A percentile compares a stretch with the other conserved stretches of the same genome.
Evolutionary conservation across 768 basidiomycete species (phyloP).

Genomic region (Leucosporidium creatinivorum): DNA sequence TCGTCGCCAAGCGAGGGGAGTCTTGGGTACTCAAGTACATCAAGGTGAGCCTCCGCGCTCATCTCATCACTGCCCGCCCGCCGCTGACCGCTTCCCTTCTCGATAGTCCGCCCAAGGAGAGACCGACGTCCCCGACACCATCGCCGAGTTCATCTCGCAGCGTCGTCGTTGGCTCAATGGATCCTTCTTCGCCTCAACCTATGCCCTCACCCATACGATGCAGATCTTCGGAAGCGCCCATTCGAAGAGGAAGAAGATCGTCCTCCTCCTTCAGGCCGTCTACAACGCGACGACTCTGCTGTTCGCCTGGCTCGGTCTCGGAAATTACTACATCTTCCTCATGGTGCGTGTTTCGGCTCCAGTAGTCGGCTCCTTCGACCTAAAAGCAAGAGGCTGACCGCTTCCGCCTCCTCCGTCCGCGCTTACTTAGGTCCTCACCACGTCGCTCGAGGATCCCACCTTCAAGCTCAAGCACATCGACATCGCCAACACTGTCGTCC

Average conservation of each 20-base stretch:
- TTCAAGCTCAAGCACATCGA: slow-evolving; percentile 46
- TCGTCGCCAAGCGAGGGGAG: slow-evolving; percentile 81
- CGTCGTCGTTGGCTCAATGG: slow-evolving; percentile 54
- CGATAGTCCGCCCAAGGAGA: slow-evolving; percentile 69
- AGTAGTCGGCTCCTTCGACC: too few species aligned
- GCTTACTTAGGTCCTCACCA: slow-evolving; percentile 57
- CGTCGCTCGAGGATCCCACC: slow-evolving; percentile 67
- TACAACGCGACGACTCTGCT: slow-evolving; percentile 81
- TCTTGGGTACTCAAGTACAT: slow-evolving; percentile 57
- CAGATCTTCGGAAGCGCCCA: slow-evolving; percentile 77
- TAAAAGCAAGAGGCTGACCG: not conserved
- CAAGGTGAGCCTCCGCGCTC: slow-evolving; percentile 43
- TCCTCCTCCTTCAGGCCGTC: slow-evolving; percentile 69
- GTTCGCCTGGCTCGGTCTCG: slow-evolving; percentile 90
- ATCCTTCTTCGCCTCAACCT: slow-evolving; percentile 89
- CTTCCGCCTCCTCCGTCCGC: not conserved
- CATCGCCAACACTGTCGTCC: slow-evolving; percentile 30
- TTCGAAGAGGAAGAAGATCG: slow-evolving; percentile 62
- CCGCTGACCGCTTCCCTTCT: too few species aligned
- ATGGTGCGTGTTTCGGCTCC: slow-evolving; percentile 54
- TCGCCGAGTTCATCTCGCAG: slow-evolving; percentile 89
- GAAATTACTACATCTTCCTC: slow-evolving; percentile 70
- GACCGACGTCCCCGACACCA: slow-evolving; percentile 86
- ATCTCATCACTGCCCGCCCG: too few species aligned
- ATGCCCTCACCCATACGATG: slow-evolving; percentile 79